Base-by-base conservation (phyloP, 1,284 basidiomycete genomes). In the Sanguinoderma infundibulare region DNA sequence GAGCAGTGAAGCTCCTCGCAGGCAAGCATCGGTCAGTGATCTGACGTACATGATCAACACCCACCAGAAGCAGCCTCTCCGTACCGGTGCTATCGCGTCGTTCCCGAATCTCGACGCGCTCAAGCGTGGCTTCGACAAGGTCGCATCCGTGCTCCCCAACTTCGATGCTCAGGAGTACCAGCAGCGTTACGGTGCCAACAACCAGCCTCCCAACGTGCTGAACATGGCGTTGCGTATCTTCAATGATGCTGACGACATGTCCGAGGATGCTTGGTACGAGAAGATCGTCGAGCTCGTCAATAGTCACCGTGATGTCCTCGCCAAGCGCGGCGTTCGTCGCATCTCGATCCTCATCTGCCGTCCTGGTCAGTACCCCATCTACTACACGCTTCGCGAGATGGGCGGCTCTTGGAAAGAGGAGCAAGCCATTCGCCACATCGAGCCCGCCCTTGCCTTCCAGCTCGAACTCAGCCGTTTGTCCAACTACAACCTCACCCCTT, bases 391-490 rank as follows among this genome's bases (percentile, higher is more conserved):
- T 49, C 92, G 98, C 64, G 85, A 90, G 60, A 83, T 85, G 70
- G 81, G 87, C 52, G 90, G 87, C 28, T 75, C 76, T 17, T 99
- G 98, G 98, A 86, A 83, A 63, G 98, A 99, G 83, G 95, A 98
- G 77, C 89, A 95, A 74, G 91, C 96, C 12, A 98, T 99, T 74
- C 92, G 97, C 76, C 98, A 99, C 82, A 96, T 98, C 66, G 98
- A 99, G 76, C 98, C 98, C 30, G 98, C 98, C 39, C 84, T 99
- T 53, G 98, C 98, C 38, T 99, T 96, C 87, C 98, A 99, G 80
- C 87, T 99, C 55, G 98, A 99, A 78, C 90, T 99, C 60, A 92
- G 91, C 76, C 93, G 98, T 55, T 84, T 99, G 66, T 97, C 96
- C 46, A 94, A 98, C 83, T 99, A 98, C 81, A 95, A 98, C 77